Evolutionary conservation across 2,329 filamentous ascomycete genomes (phyloP), one percentile per base, ranked within the genome.

Genomic region (Diaporthe destruens): DNA sequence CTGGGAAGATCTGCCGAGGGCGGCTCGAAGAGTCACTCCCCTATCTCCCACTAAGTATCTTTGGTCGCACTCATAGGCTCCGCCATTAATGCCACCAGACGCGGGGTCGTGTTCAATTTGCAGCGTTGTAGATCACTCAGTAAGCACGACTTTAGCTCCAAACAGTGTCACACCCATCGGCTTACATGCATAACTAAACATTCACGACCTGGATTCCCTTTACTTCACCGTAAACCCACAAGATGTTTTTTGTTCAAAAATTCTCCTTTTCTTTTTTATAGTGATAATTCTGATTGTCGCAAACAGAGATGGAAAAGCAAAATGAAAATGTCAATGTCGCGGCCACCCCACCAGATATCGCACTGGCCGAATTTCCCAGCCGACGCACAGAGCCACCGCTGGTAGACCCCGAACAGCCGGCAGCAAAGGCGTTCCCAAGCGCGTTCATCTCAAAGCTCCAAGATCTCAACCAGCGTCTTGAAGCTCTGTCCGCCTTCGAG

Each of bases 401-500:
- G 25, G 32, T 20, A 36, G 32, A 14, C 3, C 32, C 20, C 9
- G 20, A 18, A 25, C 3, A 51, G 20, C 36, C 61, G 7, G 2
- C 32, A 1, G 20, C 20, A 53, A 66, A 36, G 61, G 8, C 32
- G 2, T 1, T 32, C 3, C n/a, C 12, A 34, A 65, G 20, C 12
- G 11, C 29, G 44, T 6, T 51, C 16, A 11, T 25, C 59, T 65
- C 59, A 18, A 51, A 23, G 20, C 29, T 65, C n/a, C 36, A 25
- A 25, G 44, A 72, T 57, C 56, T 77, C 72, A 81, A 80, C 70
- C 67, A 72, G 39, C 74, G 77, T 29, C 78, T 82, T 39, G 80
- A 81, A 59, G 67, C 73, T 34, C 75, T 83, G 23, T 77, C 81
- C 6, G 81, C 82, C 8, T 80, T 85, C 69, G 83, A 85, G 73